Evolutionary conservation across 257 asterid species (phyloP).

Genomic region (Mitragyna speciosa): DNA sequence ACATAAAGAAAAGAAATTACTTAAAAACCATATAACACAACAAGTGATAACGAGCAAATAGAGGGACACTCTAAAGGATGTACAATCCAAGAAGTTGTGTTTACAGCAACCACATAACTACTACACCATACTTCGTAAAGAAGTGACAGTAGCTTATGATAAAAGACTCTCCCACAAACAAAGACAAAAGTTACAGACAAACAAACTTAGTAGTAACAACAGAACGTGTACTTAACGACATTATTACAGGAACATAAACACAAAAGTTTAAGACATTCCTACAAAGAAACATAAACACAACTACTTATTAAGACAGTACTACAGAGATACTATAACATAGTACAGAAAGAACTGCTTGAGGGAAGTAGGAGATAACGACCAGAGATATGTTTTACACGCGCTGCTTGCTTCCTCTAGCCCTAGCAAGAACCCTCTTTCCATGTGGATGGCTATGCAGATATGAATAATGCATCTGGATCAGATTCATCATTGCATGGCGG

Average conservation of each 20-base stretch:
- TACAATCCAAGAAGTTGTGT: too few species aligned
- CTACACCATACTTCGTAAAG: neutral
- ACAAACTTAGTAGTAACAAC: neutral
- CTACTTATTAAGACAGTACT: neutral
- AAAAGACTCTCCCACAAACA: neutral
- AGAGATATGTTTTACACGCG: slow-evolving; percentile 13
- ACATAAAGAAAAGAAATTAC: too few species aligned
- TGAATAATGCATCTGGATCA: slow-evolving; percentile 23
- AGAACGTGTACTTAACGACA: neutral
- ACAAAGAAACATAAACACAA: neutral
- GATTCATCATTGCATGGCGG: slow-evolving; percentile 18
- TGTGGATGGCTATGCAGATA: slow-evolving; percentile 66
- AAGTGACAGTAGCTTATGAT: neutral
- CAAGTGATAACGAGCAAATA: too few species aligned
- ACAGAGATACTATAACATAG: neutral
- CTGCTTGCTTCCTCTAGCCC: slow-evolving; percentile 27
- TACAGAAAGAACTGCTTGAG: neutral
- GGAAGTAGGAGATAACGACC: neutral
- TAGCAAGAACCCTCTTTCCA: slow-evolving; percentile 59
- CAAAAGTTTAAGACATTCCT: too few species aligned
- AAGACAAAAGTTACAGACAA: neutral
- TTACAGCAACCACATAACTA: too few species aligned
- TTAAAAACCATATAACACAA: too few species aligned
- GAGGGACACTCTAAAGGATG: too few species aligned
- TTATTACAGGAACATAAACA: neutral